phyloP scores from a whole-genome alignment of 164 flowering plant genomes.

The Buxus sempervirens region DNA sequence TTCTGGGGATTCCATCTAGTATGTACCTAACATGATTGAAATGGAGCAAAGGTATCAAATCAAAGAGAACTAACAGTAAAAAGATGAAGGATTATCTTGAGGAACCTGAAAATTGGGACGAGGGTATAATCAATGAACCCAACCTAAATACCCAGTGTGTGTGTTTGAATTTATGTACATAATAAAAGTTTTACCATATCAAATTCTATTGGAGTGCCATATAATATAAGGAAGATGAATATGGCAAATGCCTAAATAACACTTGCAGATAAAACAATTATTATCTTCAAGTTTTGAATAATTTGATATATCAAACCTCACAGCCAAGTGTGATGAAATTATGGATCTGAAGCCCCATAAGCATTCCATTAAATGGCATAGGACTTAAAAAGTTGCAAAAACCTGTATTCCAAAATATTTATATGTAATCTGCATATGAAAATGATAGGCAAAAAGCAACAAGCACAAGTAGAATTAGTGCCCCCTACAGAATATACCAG shows the following conservation, averaged over 20 bases:
- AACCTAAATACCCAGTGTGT: neutral
- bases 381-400: neutral
- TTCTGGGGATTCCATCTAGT: conserved; percentile 97
- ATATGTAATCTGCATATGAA: no score
- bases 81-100: neutral
- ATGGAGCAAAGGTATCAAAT: neutral
- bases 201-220: no score
- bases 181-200: no score
- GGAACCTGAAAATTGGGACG: neutral
- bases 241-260: neutral
- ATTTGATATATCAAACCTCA: neutral
- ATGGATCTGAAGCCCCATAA: neutral
- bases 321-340: neutral
- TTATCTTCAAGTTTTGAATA: neutral
- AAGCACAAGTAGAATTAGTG: neutral
- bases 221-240: neutral
- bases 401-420: no score
- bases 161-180: no score
- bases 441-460: neutral
- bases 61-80: neutral
- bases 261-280: neutral
- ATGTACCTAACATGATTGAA: conserved; percentile 53
- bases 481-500: neutral
- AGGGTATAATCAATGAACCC: neutral
- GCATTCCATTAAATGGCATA: neutral